These are phyloP conservation scores for Clonostachys rhizophaga DNA, from an alignment of 2,329 filamentous ascomycete species.

Conservation along the genomic window DNA sequence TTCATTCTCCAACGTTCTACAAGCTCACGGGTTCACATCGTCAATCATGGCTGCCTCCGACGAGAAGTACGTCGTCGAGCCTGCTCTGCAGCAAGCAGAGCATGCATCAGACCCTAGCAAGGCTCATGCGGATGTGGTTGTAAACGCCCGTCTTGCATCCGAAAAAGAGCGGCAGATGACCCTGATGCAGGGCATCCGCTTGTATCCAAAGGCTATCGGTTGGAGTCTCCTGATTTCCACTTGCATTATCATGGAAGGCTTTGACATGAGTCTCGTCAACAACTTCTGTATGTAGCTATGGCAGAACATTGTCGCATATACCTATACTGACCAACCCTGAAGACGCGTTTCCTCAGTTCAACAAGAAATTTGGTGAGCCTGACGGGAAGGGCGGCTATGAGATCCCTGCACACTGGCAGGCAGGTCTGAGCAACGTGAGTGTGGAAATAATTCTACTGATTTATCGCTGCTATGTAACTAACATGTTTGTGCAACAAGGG, in stretches of 20 bases:
- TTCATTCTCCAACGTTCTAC: no score
- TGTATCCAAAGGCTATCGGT: constrained; percentile 19
- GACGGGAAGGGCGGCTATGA: constrained; percentile 6
- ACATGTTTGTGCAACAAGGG: constrained; percentile 16
- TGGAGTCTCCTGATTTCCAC: constrained; percentile 19
- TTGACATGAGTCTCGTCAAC: constrained; percentile 12
- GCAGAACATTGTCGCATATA: no score
- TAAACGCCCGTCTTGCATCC: constrained; percentile 4
- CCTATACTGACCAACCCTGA: no score
- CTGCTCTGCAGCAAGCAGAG: no score
- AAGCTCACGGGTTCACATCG: no score
- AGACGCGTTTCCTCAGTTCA: constrained; percentile 23
- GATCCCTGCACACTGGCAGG: constrained; percentile 24
- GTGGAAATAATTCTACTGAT: constrained; percentile 21
- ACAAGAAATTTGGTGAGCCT: constrained; percentile 11
- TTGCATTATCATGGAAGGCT: constrained; percentile 5
- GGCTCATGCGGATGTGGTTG: not conserved
- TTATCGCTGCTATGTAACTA: no score
- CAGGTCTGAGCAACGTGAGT: constrained; percentile 28
- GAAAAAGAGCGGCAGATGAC: constrained; percentile 13
- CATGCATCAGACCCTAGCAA: no score
- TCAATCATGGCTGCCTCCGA: no score
- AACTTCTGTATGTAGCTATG: constrained; percentile 13
- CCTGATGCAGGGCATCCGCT: constrained; percentile 10
- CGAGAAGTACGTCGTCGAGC: no score